Base-by-base conservation (phyloP, 768 basidiomycete species). In the Hypholoma sublateritium region DNA sequence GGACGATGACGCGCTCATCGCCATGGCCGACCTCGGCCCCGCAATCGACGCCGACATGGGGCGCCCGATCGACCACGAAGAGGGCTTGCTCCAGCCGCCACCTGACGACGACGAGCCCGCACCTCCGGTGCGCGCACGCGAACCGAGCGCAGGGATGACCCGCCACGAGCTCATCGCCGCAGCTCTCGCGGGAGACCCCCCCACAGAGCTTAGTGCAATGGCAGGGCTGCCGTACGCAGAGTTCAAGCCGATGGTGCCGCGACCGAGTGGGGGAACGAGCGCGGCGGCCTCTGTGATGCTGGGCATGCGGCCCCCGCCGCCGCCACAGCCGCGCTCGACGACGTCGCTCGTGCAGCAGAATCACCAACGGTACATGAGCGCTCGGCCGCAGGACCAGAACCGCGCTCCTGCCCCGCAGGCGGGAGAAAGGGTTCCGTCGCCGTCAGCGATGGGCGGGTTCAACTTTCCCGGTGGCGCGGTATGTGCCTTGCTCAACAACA, bases 1-100 rank as follows among this genome's bases (percentile, higher is more conserved):
- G 1, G 86, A 91, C 39, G 89, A 90, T 52, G 88, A 85, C 52
- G 84, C 78, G 1, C 80, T 89, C 62, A 72, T 86, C 35, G 86
- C 87, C 17, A 69, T 76, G 9, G 75, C 85, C 21, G 84, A 85
- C 56, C 60, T 79, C 0, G 80, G 78, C 5, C 70, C 69, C 32
- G 72, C 76, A 21, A 69, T 82, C 34, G 74, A 74, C 19, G 65
- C 74, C n/a, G 75, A 73, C 49, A 35, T 65, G 17, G 72, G 72
- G 9, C 62, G 69, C 24, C 77, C 79, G 6, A 74, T 85, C 36
- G 75, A 83, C 56, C 72, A 74, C 21, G 77, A 74, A 24, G 79
- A 80, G 47, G 74, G 71, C 2, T 43, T 74, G 25, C 36, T 63
- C 49, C 53, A 42, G 28, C 35, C 50, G 25, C 67, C 67, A 13